Percentiles rank a stretch among this genome's conserved stretches.
Conservation (phyloP, 768 basidiomycete genomes). For the Pisolithus microcarpus region DNA sequence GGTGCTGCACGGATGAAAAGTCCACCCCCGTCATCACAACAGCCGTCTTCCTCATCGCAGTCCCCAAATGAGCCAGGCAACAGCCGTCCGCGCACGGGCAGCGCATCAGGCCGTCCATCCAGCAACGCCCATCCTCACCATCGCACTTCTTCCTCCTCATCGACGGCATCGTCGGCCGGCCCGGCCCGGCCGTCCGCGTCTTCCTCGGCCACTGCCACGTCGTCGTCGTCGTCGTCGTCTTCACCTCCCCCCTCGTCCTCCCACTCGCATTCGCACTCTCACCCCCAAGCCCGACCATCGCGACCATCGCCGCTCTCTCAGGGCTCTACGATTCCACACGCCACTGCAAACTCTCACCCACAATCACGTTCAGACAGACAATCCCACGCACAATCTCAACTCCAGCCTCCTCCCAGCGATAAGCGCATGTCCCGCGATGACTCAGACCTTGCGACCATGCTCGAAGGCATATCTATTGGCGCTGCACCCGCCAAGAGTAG, state of each 20-base stretch:
- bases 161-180: constrained; percentile 13
- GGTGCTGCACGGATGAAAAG: constrained; percentile 29
- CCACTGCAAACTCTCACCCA: constrained; percentile 9
- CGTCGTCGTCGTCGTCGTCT: constrained; percentile 13
- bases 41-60: background rate
- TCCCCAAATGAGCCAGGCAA: constrained; percentile 9
- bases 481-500: constrained; percentile 42
- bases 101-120: constrained; percentile 15
- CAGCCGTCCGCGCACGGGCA: constrained; percentile 24
- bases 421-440: constrained; percentile 76
- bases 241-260: constrained; percentile 20
- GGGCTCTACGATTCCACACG: constrained; percentile 16
- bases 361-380: constrained; percentile 6
- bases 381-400: constrained; percentile 22
- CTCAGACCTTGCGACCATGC: constrained; percentile 56
- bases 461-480: constrained; percentile 31
- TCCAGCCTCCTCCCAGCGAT: constrained; percentile 51
- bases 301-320: constrained; percentile 30
- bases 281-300: constrained; percentile 22
- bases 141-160: constrained; percentile 27
- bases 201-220: constrained; percentile 22
- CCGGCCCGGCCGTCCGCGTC: constrained; percentile 22
- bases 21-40: constrained; percentile 19
- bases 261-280: constrained; percentile 18
- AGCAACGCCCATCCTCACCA: constrained; percentile 22